Percentiles rank a stretch among this genome's conserved stretches.
These are phyloP conservation scores for Vigna mungo DNA, from an alignment of 306 rosid genomes.

Conservation along the genomic window DNA sequence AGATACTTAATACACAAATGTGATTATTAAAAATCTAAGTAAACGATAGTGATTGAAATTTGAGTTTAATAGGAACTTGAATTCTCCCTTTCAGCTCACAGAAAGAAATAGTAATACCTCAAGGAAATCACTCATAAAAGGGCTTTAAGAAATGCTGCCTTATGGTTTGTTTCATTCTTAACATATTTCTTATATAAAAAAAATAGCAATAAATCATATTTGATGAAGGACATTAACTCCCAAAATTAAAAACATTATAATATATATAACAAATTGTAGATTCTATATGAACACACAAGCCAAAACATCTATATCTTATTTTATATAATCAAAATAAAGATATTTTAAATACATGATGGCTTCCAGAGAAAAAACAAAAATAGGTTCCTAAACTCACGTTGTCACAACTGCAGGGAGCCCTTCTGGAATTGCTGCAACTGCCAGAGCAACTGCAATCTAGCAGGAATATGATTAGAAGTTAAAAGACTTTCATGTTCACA, in stretches of 20 bases:
- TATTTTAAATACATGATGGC: conserved; percentile 15
- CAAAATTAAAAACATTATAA: conserved; percentile 11
- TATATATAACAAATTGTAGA: conserved; percentile 15
- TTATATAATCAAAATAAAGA: conserved; percentile 23
- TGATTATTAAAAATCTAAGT: conserved; percentile 12
- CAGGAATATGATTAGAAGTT: conserved; percentile 43
- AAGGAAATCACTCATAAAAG: conserved; percentile 13
- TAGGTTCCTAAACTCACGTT: conserved; percentile 67
- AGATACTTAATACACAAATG: conserved; percentile 18
- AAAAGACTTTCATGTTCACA: conserved; percentile 40
- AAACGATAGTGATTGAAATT: conserved; percentile 18
- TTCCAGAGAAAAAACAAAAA: conserved; percentile 40
- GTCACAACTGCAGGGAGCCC: conserved; percentile 99
- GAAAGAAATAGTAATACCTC: conserved; percentile 39
- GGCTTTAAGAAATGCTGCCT: conserved; percentile 12
- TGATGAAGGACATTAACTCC: conserved; percentile 2
- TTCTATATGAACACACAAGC: conserved; percentile 34
- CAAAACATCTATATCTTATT: conserved; percentile 32
- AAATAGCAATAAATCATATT: conserved; percentile 14
- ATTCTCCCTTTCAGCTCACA: conserved; percentile 21
- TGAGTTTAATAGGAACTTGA: conserved; percentile 15
- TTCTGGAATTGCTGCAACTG: conserved; percentile 99
- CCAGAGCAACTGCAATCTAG: conserved; percentile 99
- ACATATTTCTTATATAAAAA: conserved; percentile 26
- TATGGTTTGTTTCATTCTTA: conserved; percentile 29